Evolutionary conservation across 2,329 filamentous ascomycete genomes (phyloP).

Genomic region (Beauveria rudraprayagi): DNA sequence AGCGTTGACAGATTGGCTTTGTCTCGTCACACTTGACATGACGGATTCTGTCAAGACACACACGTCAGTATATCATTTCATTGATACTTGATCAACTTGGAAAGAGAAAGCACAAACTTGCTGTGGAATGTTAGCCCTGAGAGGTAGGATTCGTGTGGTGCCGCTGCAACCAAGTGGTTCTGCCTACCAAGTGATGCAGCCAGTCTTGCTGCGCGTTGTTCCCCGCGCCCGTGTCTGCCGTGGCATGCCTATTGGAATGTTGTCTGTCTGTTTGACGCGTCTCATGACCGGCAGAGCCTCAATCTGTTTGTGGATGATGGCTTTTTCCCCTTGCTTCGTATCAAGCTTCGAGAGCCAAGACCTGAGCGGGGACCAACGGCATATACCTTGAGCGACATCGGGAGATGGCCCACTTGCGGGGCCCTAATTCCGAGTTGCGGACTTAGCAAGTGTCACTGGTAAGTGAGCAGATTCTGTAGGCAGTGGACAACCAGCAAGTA

Average conservation of each 20-base stretch:
- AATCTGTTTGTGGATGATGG: background rate
- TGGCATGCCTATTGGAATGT: background rate
- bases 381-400: too few species aligned
- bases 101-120: background rate
- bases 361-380: too few species aligned
- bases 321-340: too few species aligned
- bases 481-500: too few species aligned
- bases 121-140: background rate
- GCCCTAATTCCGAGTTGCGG: too few species aligned
- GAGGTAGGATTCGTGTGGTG: background rate
- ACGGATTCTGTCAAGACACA: constrained; percentile 11
- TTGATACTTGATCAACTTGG: background rate
- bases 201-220: constrained; percentile 13
- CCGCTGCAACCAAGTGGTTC: background rate
- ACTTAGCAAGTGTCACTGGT: too few species aligned
- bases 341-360: too few species aligned
- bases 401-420: too few species aligned
- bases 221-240: background rate
- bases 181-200: constrained; percentile 15
- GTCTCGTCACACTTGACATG: constrained; percentile 15
- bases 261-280: background rate
- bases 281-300: background rate
- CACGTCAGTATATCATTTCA: background rate
- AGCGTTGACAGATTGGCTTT: constrained; percentile 12
- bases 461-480: too few species aligned